phyloP scores from a whole-genome alignment of 2,329 filamentous ascomycete species.

The Trichoderma sp. region DNA sequence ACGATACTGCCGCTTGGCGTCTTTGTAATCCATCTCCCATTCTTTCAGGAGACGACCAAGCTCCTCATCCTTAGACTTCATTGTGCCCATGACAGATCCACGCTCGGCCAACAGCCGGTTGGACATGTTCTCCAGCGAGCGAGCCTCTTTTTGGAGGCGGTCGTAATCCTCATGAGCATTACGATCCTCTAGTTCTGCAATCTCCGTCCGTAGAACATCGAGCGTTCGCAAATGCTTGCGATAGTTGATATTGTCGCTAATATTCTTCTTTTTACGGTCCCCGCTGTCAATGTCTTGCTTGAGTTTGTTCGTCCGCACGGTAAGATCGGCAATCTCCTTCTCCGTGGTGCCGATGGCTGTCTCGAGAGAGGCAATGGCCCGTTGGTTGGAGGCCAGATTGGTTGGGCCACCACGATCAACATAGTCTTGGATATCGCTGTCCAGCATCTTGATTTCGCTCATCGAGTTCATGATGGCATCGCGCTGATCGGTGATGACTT shows the following conservation, averaged over 20 bases:
- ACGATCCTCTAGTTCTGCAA: conserved; percentile 70
- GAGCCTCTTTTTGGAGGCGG: conserved; percentile 67
- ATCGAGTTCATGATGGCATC: conserved; percentile 71
- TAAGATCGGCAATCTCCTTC: conserved; percentile 63
- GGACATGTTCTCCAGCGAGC: conserved; percentile 62
- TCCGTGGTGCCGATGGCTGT: conserved; percentile 63
- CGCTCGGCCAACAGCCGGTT: conserved; percentile 70
- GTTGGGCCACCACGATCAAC: conserved; percentile 69
- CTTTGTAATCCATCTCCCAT: conserved; percentile 83
- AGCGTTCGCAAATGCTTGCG: conserved; percentile 71
- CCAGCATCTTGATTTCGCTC: conserved; percentile 72
- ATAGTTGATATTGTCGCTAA: conserved; percentile 83
- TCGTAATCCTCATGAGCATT: conserved; percentile 82
- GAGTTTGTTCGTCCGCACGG: conserved; percentile 70
- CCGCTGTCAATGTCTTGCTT: conserved; percentile 75
- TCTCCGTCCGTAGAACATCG: conserved; percentile 64
- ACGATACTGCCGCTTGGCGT: conserved; percentile 76
- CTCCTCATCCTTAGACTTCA: conserved; percentile 83
- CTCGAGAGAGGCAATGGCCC: conserved; percentile 67
- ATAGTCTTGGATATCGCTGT: conserved; percentile 77
- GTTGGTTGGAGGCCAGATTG: conserved; percentile 66
- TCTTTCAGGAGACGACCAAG: conserved; percentile 69
- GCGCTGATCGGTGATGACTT: conserved; percentile 66
- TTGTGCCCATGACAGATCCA: conserved; percentile 69
- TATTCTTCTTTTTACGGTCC: conserved; percentile 79